phyloP scores from a whole-genome alignment of 2,329 filamentous ascomycete genomes.

The Furcasterigmium sp. region DNA sequence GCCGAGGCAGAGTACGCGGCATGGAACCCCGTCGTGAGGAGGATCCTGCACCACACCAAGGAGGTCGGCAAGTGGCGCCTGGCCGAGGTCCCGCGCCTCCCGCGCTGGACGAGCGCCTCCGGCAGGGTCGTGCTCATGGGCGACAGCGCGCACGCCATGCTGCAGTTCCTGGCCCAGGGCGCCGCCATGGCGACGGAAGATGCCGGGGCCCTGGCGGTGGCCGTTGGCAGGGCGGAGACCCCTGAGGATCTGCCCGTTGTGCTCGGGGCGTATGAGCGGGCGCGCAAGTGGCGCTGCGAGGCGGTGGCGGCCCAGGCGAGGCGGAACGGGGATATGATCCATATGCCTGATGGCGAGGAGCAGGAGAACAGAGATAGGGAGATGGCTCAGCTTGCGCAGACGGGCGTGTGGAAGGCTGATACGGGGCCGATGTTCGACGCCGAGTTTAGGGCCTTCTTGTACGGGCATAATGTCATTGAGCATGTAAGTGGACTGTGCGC shows the following conservation, averaged over 20 bases:
- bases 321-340: neutral
- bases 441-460: neutral
- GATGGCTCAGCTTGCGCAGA: constrained; percentile 1
- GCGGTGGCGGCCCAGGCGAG: neutral
- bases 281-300: constrained; percentile 1
- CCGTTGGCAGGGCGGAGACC: neutral
- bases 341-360: neutral
- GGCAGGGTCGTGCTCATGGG: neutral
- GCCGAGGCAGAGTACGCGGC: neutral
- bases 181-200: neutral
- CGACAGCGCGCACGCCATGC: constrained; percentile 1
- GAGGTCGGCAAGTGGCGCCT: neutral
- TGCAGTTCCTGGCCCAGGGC: constrained; percentile 1
- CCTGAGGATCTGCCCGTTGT: neutral
- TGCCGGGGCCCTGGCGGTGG: neutral
- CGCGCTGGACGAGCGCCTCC: neutral
- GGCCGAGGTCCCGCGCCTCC: neutral
- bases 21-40: neutral
- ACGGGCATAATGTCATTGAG: neutral
- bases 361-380: neutral
- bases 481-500: no score
- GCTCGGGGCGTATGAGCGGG: neutral
- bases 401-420: neutral
- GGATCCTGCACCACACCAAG: neutral
- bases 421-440: constrained; percentile 1